A percentile compares a stretch with the other conserved stretches of the same genome.
These are phyloP conservation scores for Amphirosellinia nigrospora DNA, from an alignment of 495 filamentous ascomycete genomes.

Conservation along the genomic window DNA sequence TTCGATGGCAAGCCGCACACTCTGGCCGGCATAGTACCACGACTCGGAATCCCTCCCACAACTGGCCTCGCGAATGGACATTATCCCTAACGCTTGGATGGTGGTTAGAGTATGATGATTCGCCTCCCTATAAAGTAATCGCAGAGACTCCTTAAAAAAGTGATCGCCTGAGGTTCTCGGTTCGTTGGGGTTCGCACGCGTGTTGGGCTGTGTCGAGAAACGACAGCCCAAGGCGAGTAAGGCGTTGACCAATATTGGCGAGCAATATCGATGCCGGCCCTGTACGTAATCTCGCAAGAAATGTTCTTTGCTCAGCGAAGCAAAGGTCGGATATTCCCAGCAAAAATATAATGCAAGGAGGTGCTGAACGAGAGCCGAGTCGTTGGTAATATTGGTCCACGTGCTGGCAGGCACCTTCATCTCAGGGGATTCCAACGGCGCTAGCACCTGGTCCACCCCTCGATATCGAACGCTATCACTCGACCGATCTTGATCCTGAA, in stretches of 20 bases:
- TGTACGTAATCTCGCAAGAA: constrained; percentile 69
- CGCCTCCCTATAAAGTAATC: constrained; percentile 60
- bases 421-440: constrained; percentile 41
- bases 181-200: constrained; percentile 65
- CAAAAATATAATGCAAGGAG: constrained; percentile 76
- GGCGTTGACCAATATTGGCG: constrained; percentile 75
- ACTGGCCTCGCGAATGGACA: constrained; percentile 71
- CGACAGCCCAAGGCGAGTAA: constrained; percentile 74
- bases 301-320: constrained; percentile 72
- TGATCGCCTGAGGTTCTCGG: constrained; percentile 70
- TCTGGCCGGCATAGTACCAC: constrained; percentile 70
- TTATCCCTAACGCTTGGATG: constrained; percentile 77
- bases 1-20: constrained; percentile 69
- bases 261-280: constrained; percentile 67
- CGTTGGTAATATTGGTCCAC: constrained; percentile 69
- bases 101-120: constrained; percentile 72
- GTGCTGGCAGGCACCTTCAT: constrained; percentile 46
- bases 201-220: constrained; percentile 70
- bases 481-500: constrained; percentile 35
- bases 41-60: constrained; percentile 69
- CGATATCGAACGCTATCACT: constrained; percentile 35
- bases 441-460: constrained; percentile 45
- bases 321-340: constrained; percentile 81
- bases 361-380: constrained; percentile 64
- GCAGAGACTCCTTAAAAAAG: constrained; percentile 72